Evolutionary conservation across 495 filamentous ascomycete genomes (phyloP).

Genomic region (Podospora conica): DNA sequence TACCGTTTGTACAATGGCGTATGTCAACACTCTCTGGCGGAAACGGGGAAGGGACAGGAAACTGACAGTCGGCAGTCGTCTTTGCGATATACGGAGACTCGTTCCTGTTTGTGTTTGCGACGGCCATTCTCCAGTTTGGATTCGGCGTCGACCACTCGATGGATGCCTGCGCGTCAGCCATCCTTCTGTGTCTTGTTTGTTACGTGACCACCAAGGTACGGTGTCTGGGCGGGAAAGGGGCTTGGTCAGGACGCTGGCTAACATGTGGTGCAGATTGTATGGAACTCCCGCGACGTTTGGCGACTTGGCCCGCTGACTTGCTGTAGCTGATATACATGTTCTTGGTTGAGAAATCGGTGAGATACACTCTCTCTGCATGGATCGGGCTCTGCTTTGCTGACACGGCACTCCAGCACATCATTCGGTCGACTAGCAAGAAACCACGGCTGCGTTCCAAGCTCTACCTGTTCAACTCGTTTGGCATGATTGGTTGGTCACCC

Average conservation of each 20-base stretch:
- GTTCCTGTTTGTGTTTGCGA: slow-evolving; percentile 44
- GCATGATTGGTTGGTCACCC: slow-evolving; percentile 39
- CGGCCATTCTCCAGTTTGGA: slow-evolving; percentile 44
- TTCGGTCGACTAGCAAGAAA: slow-evolving; percentile 36
- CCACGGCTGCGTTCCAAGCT: slow-evolving; percentile 42
- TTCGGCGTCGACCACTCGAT: slow-evolving; percentile 39
- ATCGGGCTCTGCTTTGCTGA: not conserved
- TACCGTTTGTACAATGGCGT: slow-evolving; percentile 45
- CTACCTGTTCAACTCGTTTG: slow-evolving; percentile 49
- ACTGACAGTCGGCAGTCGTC: slow-evolving; percentile 32
- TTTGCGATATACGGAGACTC: slow-evolving; percentile 48
- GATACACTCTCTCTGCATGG: not conserved
- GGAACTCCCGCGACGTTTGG: slow-evolving; percentile 3
- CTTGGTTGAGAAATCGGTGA: slow-evolving; percentile 48
- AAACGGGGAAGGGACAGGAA: not conserved
- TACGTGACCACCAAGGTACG: slow-evolving; percentile 50
- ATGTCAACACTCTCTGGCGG: slow-evolving; percentile 15
- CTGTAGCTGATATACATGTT: slow-evolving; percentile 47
- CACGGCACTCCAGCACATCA: slow-evolving; percentile 38
- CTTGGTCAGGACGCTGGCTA: slow-evolving; percentile 3
- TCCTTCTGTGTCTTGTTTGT: slow-evolving; percentile 44
- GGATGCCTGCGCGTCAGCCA: slow-evolving; percentile 41
- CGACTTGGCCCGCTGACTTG: not conserved
- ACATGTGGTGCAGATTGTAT: slow-evolving; percentile 32
- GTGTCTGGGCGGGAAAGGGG: not conserved